Evolutionary conservation across 768 basidiomycete genomes (phyloP).

Genomic region (Russula olivacea): DNA sequence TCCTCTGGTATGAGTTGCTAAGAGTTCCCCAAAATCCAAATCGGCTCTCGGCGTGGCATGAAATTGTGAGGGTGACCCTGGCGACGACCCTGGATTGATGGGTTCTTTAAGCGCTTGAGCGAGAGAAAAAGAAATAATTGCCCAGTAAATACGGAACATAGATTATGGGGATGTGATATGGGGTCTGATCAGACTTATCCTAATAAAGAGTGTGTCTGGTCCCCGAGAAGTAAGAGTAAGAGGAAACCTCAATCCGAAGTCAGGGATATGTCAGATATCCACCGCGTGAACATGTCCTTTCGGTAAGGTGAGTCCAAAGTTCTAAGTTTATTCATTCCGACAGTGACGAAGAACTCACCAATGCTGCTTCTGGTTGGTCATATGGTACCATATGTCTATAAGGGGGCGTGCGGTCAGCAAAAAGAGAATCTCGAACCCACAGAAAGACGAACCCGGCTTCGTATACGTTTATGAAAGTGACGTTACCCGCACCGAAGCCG

Average conservation of each 20-base stretch:
- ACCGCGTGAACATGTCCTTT: slow-evolving; percentile 56
- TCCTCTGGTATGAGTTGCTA: background rate
- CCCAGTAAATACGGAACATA: background rate
- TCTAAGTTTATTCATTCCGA: background rate
- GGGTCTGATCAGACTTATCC: slow-evolving; percentile 3
- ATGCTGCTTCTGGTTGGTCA: slow-evolving; percentile 83
- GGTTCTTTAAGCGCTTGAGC: background rate
- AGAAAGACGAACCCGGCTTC: slow-evolving; percentile 65
- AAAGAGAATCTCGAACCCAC: background rate
- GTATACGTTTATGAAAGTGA: slow-evolving; percentile 72
- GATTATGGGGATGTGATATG: background rate
- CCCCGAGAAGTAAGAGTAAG: background rate
- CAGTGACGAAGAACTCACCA: slow-evolving; percentile 44
- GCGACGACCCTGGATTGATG: background rate
- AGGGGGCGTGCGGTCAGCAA: slow-evolving; percentile 4
- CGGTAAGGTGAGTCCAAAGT: slow-evolving; percentile 10
- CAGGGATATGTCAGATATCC: slow-evolving; percentile 52
- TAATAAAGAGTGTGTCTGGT: background rate
- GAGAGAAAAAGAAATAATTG: background rate
- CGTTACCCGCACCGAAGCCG: slow-evolving; percentile 67
- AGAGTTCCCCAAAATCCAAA: background rate
- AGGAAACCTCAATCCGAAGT: slow-evolving; percentile 24
- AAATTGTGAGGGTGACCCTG: background rate
- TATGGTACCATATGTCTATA: slow-evolving; percentile 82
- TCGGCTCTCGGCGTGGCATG: background rate